Percentiles rank a stretch among this genome's conserved stretches.
Evolutionary conservation across 768 basidiomycete species (phyloP).

Genomic region (Pleurotus tuber-regium): DNA sequence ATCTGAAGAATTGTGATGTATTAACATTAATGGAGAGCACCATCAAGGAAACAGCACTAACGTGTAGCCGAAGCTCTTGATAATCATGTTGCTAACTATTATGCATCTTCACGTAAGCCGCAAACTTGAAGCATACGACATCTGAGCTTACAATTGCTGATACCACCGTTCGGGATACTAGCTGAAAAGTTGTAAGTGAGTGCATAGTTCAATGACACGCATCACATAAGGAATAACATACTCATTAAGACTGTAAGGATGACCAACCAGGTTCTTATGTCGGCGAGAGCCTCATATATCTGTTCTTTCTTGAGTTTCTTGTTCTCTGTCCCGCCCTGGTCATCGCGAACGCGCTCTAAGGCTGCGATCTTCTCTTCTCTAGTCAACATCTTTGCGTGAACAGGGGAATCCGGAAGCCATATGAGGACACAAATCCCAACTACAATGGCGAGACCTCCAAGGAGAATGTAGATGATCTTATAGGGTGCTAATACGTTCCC

Average conservation of each 20-base stretch:
- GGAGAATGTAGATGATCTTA: constrained; percentile 60
- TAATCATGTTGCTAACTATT: constrained; percentile 59
- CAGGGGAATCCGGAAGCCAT: constrained; percentile 65
- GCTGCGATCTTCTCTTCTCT: constrained; percentile 60
- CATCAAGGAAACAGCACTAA: constrained; percentile 23
- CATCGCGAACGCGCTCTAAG: constrained; percentile 64
- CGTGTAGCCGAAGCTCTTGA: constrained; percentile 66
- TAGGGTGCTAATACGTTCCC: constrained; percentile 50
- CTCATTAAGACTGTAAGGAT: constrained; percentile 57
- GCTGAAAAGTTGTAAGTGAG: constrained; percentile 32
- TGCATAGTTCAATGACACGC: neutral
- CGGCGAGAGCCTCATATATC: constrained; percentile 51
- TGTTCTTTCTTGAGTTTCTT: constrained; percentile 59
- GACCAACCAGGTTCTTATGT: constrained; percentile 62
- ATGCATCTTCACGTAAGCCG: neutral
- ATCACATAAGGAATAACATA: constrained; percentile 25
- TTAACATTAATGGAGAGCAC: neutral
- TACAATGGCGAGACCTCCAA: constrained; percentile 60
- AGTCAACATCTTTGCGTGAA: constrained; percentile 54
- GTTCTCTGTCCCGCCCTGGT: constrained; percentile 63
- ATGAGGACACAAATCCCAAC: constrained; percentile 55
- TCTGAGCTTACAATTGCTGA: constrained; percentile 54
- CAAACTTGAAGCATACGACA: neutral
- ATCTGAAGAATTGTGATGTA: constrained; percentile 29
- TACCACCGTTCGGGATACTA: constrained; percentile 62